Base-by-base conservation (phyloP, 2,329 filamentous ascomycete species). In the Phialophora tarda region DNA sequence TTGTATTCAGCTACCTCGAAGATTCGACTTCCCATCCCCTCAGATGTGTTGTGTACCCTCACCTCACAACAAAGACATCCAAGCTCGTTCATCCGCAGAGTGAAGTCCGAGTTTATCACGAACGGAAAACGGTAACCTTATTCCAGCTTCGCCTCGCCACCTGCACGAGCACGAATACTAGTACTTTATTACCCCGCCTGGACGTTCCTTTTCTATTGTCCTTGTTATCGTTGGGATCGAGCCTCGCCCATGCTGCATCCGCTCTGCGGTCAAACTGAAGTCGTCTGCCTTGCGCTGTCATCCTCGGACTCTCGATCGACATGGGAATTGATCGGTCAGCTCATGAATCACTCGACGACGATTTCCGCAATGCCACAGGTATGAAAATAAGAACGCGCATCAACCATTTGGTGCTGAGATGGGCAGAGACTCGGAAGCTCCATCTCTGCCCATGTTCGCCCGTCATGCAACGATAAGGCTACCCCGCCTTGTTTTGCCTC, bases 51-150 rank as follows among this genome's bases (percentile, higher is more conserved):
- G 10, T 12, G 32, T 34, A 34, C 32, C 12, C 4, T 34, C 32
- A 34, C 10, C 32, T 34, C 32, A 12, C 2, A 4, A 34, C 10
- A 34, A 5, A 48, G 17, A 4, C 44, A n/a, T 48, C 17, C 17
- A 21, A 11, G 44, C 44, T 6, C 8, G 2, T 34, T 34, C 32
- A 11, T 34, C 32, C 10, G 1, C 10, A 12, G 32, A 11, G 32
- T 11, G 32, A 34, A 34, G 32, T 34, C 2, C 10, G 32, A 12
- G 32, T 10, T 30, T 1, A 12, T 51, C 48, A 12, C n/a, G 48
- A 24, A 23, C 48, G 48, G 48, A 51, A 51, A 51, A 51, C 10
- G 21, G 26, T 26, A 51, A 26, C 48, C 48, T 51, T 51, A 51
- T 51, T 21, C 48, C 48, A 26, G 48, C 24, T 28, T 26, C 48